Evolutionary conservation across 140 eudicot species (phyloP), one percentile per base, ranked within the genome.

Genomic region (Oenanthe javanica): DNA sequence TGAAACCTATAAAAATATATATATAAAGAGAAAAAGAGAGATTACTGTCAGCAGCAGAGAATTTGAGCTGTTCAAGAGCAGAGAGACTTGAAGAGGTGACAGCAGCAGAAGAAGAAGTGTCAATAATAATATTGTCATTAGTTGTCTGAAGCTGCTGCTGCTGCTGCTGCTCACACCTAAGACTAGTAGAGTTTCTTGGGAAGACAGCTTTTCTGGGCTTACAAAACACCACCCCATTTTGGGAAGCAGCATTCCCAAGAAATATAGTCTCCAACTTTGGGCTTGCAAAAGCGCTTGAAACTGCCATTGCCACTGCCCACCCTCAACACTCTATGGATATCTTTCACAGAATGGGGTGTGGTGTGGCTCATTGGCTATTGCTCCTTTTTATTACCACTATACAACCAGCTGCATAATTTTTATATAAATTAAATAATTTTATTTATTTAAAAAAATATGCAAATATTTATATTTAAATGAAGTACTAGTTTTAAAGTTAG

Each of bases 31-130:
- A 78, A 40, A 27, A 5, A 59, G 78, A 61, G 21, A 49, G 78
- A 75, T 75, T 85, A 91, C 96, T 79, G 82, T 92, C 97, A 87
- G 94, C 92, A 11, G 94, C 87, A 0, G 98, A 94, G 82, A 89
- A 83, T 82, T 94, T 94, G 87, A 94, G 98, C 91, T 94, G 98
- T 70, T 94, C 86, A 50, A 94, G 96, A 81, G 97, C 98, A 25
- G 98, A 90, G 18, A 92, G 80, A 52, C 95, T 90, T 16, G 89
- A 85, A 80, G 91, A 81, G 77, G 87, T 77, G 59, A 81, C 78
- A 3, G 87, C 82, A 27, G 81, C 77, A 6, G 87, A 82, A 43
- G 77, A 42, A 42, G 77, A 42, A 42, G 45, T 42, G 45, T 42
- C 19, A 18, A 54, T 2, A 51, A 3, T 67, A 59, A 72, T 47